Conservation (phyloP, 1,284 basidiomycete species). For the Pseudozyma hubeiensis region DNA sequence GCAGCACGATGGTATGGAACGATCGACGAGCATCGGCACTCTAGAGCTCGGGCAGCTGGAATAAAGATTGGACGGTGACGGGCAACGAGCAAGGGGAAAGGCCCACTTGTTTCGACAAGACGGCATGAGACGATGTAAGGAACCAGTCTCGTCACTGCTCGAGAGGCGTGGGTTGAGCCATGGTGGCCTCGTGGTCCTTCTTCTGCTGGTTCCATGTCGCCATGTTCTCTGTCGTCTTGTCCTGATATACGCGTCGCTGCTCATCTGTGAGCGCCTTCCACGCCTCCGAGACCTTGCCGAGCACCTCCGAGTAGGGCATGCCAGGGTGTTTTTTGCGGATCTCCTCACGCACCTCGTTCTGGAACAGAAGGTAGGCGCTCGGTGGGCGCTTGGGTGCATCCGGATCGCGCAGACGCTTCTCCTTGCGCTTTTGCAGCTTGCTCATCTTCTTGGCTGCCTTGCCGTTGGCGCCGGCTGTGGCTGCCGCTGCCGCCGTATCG, state of each 20-base stretch:
- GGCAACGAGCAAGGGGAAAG: background rate
- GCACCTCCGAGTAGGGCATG: constrained; percentile 54
- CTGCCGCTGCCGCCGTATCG: constrained; percentile 37
- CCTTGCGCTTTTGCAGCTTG: constrained; percentile 53
- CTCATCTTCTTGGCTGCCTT: constrained; percentile 48
- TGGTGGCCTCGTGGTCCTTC: constrained; percentile 51
- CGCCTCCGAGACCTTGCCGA: constrained; percentile 59
- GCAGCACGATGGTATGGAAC: background rate
- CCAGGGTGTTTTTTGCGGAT: constrained; percentile 58
- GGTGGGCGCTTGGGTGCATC: constrained; percentile 64
- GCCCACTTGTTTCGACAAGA: too few relatives aligned
- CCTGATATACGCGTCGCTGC: constrained; percentile 56
- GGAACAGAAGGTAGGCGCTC: constrained; percentile 63
- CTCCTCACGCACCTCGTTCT: constrained; percentile 63
- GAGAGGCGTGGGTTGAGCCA: constrained; percentile 20
- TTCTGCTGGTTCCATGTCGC: constrained; percentile 57
- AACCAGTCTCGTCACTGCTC: constrained; percentile 15
- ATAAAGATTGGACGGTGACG: background rate
- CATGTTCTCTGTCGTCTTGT: constrained; percentile 61
- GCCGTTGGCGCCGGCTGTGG: constrained; percentile 39
- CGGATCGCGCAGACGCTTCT: constrained; percentile 58
- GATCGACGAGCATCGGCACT: background rate
- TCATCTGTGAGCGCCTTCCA: constrained; percentile 62
- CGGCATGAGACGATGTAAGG: too few relatives aligned
- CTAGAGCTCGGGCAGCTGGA: constrained; percentile 16